Base-by-base conservation (phyloP, 2,329 filamentous ascomycete species). In the Arthrobotrys pseudoclavata region DNA sequence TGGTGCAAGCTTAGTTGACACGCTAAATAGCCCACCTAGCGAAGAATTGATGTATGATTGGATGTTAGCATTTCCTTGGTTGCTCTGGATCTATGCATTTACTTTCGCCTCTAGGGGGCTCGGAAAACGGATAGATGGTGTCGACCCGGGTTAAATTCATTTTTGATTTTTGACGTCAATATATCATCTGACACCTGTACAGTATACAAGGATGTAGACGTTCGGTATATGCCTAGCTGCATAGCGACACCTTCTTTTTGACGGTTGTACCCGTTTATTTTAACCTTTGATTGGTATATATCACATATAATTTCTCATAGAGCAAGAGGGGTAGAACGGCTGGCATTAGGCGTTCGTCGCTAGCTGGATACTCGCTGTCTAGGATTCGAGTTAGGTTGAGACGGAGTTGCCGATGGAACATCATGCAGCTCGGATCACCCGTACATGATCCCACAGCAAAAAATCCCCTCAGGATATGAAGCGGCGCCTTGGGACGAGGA, bases 331-430 rank as follows among this genome's bases (percentile, higher is more conserved):
- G n/a, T 4, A 57, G 29, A n/a, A 57, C 29, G n/a, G 1, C 15
- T 37, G 29, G 24, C 24, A 60, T 60, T 42, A 29, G 31, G 13
- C 18, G 20, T 40, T 34, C 31, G 12, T 60, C 55, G 37, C 55
- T 42, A 60, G 55, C 55, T 60, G 31, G 34, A 15, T 6, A 34
- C 31, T 37, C 13, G 20, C 6, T 13, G 29, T 40, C 55, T n/a
- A 40, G 55, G 34, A 60, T 60, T 40, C 20, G 2, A 22, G 22
- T 37, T 22, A 10, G 9, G 55, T 42, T 31, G 50, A 24, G 9
- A 60, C 34, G 55, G 55, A 34, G 55, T 42, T 60, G 55, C 55
- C 55, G 55, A 60, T 40, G 42, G 22, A 13, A 20, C 52, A 37
- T 6, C 20, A 53, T 29, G 50, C 50, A 12, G 34, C 34, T 22